Base-by-base conservation (phyloP, 257 asterid species). In the Rhazya stricta region DNA sequence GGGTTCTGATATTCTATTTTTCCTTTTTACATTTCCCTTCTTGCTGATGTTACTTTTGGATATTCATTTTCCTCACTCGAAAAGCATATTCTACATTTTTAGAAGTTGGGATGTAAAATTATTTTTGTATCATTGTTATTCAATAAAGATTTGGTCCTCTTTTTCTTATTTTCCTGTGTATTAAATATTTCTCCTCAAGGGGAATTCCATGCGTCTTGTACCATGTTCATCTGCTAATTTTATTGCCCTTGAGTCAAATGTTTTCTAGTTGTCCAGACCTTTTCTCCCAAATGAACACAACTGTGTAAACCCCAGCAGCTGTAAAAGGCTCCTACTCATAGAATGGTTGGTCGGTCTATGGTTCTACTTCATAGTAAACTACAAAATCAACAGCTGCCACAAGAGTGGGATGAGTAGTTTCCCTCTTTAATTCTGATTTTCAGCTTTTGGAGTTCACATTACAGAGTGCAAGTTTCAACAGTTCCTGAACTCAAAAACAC, bases 1-100 rank as follows among this genome's bases (percentile, higher is more conserved):
- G 89, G 57, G 67, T 48, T 62, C 58, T 45, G 71, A 51, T 69
- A 46, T 45, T 67, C 62, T n/a, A n/a, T n/a, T 39, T 77, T 21
- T 32, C 51, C 66, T 37, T 66, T 23, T 62, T 2, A 12, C 1
- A 9, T 60, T 37, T 71, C 27, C 36, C 66, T 18, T 58, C 69
- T 74, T 82, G 13, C 43, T 48, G 65, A 72, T 67, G 73, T 13
- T 45, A 39, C 57, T 57, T 25, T 45, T 57, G 62, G 63, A 74
- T 69, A 30, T 69, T 41, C 25, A 27, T 48, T 65, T 67, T 69
- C 41, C 4, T 37, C 57, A 9, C 9, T 5, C 65, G 46, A 43
- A 69, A 48, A 11, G 41, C 34, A 30, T 67, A 45, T 76, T 65
- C 57, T 76, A 71, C 58, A 48, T 23, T 46, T 60, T 50, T 74